These are phyloP conservation scores for Puccinia brachypodii DNA, from an alignment of 1,284 basidiomycete species.

Conservation along the genomic window DNA sequence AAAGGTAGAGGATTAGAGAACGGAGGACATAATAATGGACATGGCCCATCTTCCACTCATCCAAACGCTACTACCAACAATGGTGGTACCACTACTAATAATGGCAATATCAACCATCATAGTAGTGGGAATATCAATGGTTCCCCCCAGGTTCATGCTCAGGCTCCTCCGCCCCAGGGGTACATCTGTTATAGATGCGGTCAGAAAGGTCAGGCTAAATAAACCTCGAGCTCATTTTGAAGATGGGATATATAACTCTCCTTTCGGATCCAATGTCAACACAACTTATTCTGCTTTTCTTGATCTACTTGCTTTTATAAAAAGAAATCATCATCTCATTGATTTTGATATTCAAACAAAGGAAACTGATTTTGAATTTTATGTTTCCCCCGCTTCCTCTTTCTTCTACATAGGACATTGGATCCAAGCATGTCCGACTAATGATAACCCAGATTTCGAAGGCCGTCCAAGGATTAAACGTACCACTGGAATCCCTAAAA, in stretches of 20 bases:
- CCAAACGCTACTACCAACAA: slow-evolving; percentile 57
- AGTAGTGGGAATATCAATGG: no score
- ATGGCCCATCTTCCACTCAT: slow-evolving; percentile 48
- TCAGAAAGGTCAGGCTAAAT: slow-evolving; percentile 81
- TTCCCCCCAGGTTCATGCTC: neutral
- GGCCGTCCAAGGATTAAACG: slow-evolving; percentile 93
- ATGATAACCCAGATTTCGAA: slow-evolving; percentile 90
- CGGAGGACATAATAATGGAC: slow-evolving; percentile 29
- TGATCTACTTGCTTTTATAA: no score
- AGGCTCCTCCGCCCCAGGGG: slow-evolving; percentile 70
- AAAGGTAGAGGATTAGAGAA: slow-evolving; percentile 26
- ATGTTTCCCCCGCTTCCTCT: slow-evolving; percentile 50
- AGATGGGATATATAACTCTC: no score
- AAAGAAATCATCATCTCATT: no score
- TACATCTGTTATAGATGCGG: slow-evolving; percentile 99
- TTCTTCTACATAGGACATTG: slow-evolving; percentile 74
- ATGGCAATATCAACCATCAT: slow-evolving; percentile 49
- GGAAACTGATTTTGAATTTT: slow-evolving; percentile 56
- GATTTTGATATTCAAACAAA: no score
- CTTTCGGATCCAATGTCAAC: no score
- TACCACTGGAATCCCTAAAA: slow-evolving; percentile 88
- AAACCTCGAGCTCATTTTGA: no score
- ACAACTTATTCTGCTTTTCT: no score
- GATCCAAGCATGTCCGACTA: slow-evolving; percentile 99
- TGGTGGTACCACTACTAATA: slow-evolving; percentile 46